Evolutionary conservation across 768 basidiomycete species (phyloP), one percentile per base, ranked within the genome.

Genomic region (Boletus barrowsii): DNA sequence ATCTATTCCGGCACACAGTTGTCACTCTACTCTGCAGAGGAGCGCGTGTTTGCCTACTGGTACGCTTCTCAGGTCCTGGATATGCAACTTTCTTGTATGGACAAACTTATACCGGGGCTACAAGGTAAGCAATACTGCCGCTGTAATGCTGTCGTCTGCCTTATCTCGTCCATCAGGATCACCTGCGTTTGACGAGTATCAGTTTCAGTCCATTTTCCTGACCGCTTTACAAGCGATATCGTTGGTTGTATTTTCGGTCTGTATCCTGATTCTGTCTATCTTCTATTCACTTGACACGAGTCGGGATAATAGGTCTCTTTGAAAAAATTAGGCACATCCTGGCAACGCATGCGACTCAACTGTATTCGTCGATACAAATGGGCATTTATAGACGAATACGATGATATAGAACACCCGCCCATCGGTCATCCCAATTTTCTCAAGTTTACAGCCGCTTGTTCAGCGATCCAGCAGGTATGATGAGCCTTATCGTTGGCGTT

Each of bases 41-140:
- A 93, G 63, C 79, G 74, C 33, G 74, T 86, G 0, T 82, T 90
- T 56, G 86, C 89, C 3, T 91, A 92, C 69, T 91, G 88, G 86
- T 88, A 88, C 62, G 72, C 75, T 6, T 65, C 78, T 3, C 76
- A 78, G 42, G 77, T 90, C 4, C 71, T 86, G 1, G 81, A 84
- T 18, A 68, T 68, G 22, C 84, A 90, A 58, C 62, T 88, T 10
- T 67, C 70, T 4, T 79, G 74, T 54, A 67, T 88, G 50, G 83
- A 88, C 49, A 66, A 71, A 15, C 50, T 88, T 42, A 45, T 79
- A 15, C 57, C 62, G 2, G 65, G 72, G 11, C 63, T 82, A 7
- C 65, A 71, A 36, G 59, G 73, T 68, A 72, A 37, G 83, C 77
- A n/a, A 32, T 0, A n/a, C n/a, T 3, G 24, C 10, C 22, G 11